A percentile compares a stretch with the other conserved stretches of the same genome.
phyloP scores from a whole-genome alignment of 164 flowering plant genomes.

The Nelumbo lutea region DNA sequence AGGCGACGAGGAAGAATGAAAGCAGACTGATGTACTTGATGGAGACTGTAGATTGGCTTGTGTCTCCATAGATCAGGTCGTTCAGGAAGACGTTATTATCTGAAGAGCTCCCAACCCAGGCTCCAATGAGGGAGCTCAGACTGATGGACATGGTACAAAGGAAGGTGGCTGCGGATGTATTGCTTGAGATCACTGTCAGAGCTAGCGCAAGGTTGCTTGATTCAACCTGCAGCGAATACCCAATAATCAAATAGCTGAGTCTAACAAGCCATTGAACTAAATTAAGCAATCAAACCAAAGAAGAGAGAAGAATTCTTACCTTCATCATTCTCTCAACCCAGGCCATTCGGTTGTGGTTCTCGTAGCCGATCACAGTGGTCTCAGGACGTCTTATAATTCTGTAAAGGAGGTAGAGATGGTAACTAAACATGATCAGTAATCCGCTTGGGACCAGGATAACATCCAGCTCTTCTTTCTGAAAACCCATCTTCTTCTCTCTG shows the following conservation, averaged over 20 bases:
- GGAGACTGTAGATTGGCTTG: constrained; percentile 32
- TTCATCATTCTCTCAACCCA: constrained; percentile 69
- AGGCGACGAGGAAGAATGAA: constrained; percentile 50
- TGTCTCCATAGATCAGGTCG: constrained; percentile 46
- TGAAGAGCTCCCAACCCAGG: constrained; percentile 51
- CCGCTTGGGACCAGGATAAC: constrained; percentile 54
- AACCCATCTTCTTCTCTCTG: constrained; percentile 19
- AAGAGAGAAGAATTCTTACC: constrained; percentile 22
- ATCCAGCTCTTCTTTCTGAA: constrained; percentile 51
- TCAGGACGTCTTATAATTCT: constrained; percentile 37
- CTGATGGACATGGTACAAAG: constrained; percentile 43
- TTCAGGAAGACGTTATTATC: constrained; percentile 24
- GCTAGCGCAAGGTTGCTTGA: constrained; percentile 29
- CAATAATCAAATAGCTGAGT: background rate
- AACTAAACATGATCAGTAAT: constrained; percentile 46
- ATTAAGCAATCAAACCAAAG: background rate
- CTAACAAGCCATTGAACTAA: background rate
- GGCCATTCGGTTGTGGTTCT: constrained; percentile 54
- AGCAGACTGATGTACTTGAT: constrained; percentile 52
- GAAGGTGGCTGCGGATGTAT: constrained; percentile 46
- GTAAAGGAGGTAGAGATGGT: constrained; percentile 55
- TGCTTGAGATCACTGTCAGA: constrained; percentile 37
- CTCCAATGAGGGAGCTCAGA: constrained; percentile 60
- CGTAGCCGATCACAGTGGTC: constrained; percentile 60
- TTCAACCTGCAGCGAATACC: constrained; percentile 24